phyloP scores from a whole-genome alignment of 192 early-diverging fungal species.

The Powellomyces hirtus region DNA sequence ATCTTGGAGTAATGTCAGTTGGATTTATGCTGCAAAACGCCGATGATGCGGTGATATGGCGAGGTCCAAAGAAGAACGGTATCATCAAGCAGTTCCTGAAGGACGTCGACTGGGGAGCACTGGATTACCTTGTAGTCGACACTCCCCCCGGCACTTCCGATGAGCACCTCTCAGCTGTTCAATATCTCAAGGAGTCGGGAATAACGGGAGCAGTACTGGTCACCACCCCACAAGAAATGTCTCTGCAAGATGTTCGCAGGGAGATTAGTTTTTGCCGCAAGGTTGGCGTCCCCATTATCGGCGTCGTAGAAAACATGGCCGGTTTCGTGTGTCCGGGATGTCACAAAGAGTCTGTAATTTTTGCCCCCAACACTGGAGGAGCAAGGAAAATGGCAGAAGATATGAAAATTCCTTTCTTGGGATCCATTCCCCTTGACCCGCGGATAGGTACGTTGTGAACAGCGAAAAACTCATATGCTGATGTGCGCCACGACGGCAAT shows the following conservation, averaged over 20 bases:
- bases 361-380: constrained; percentile 79
- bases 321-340: constrained; percentile 49
- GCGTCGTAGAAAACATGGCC: constrained; percentile 57
- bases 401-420: constrained; percentile 82
- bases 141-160: constrained; percentile 97
- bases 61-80: constrained; percentile 97
- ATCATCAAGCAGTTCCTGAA: constrained; percentile 97
- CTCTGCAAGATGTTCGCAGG: constrained; percentile 57
- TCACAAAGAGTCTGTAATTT: constrained; percentile 81
- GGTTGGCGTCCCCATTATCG: constrained; percentile 45
- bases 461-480: too few species aligned
- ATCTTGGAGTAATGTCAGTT: constrained; percentile 87
- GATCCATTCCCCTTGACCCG: constrained; percentile 90
- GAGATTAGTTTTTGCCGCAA: constrained; percentile 62
- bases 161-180: constrained; percentile 91
- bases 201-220: constrained; percentile 87
- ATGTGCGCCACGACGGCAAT: too few species aligned
- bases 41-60: constrained; percentile 95
- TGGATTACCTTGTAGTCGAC: constrained; percentile 92
- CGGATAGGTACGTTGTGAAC: constrained; percentile 38
- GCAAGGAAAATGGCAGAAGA: constrained; percentile 87
- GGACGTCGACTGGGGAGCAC: constrained; percentile 94
- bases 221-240: constrained; percentile 90
- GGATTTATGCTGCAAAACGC: constrained; percentile 87
- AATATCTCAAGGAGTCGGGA: constrained; percentile 76